These are phyloP conservation scores for Echinosophora koreensis DNA, from an alignment of 306 rosid genomes.

Conservation along the genomic window DNA sequence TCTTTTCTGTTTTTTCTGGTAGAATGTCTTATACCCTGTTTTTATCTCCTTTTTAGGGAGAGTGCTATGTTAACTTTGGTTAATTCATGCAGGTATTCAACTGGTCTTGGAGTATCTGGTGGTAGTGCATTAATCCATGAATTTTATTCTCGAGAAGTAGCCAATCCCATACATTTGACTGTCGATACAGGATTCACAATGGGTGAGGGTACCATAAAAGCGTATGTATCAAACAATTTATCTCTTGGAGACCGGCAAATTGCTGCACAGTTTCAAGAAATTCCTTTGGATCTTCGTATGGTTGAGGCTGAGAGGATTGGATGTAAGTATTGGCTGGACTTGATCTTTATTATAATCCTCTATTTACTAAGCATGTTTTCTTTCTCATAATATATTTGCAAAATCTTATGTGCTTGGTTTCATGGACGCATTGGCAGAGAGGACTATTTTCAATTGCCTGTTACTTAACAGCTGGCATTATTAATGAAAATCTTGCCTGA, in stretches of 20 bases:
- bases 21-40: background rate
- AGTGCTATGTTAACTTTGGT: background rate
- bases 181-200: slow-evolving; percentile 89
- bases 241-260: slow-evolving; percentile 88
- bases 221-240: slow-evolving; percentile 76
- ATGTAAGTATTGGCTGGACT: slow-evolving; percentile 54
- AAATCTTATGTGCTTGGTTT: background rate
- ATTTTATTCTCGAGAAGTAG: slow-evolving; percentile 87
- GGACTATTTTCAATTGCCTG: background rate
- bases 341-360: background rate
- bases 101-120: slow-evolving; percentile 90
- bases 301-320: slow-evolving; percentile 94
- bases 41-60: background rate
- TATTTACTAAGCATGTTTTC: background rate
- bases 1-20: background rate
- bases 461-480: background rate
- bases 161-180: slow-evolving; percentile 89
- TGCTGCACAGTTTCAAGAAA: slow-evolving; percentile 97
- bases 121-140: slow-evolving; percentile 93
- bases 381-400: background rate
- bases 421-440: slow-evolving; percentile 20
- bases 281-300: slow-evolving; percentile 93
- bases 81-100: slow-evolving; percentile 77
- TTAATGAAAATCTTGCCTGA: slow-evolving; percentile 4
- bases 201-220: slow-evolving; percentile 78